phyloP scores from a whole-genome alignment of 768 basidiomycete species.

The Mycena pura region DNA sequence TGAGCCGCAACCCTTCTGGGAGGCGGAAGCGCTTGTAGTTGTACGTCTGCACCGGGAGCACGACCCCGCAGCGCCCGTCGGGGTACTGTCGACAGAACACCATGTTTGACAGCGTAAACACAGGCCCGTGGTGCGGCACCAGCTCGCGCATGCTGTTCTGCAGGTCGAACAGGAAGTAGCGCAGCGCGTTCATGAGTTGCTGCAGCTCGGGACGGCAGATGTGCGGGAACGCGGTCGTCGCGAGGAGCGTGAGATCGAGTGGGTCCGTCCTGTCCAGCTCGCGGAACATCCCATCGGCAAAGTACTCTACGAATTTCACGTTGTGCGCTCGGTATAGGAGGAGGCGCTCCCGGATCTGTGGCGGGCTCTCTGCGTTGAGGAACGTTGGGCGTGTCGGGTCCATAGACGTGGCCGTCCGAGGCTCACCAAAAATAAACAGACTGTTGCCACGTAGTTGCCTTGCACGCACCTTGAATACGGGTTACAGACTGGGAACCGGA shows the following conservation, averaged over 20 bases:
- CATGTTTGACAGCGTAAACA: slow-evolving; percentile 19
- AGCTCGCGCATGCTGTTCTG: slow-evolving; percentile 15
- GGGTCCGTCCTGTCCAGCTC: slow-evolving; percentile 7
- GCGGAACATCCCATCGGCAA: slow-evolving; percentile 12
- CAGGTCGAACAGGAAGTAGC: slow-evolving; percentile 21
- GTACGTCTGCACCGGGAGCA: slow-evolving; percentile 10
- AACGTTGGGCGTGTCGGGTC: slow-evolving; percentile 12
- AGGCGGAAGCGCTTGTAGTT: neutral
- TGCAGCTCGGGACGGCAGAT: neutral
- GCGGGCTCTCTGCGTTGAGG: slow-evolving; percentile 8
- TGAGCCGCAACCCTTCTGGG: neutral
- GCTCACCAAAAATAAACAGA: neutral
- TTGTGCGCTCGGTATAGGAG: slow-evolving; percentile 9
- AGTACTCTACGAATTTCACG: slow-evolving; percentile 20
- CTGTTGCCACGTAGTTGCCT: neutral
- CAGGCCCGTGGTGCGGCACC: slow-evolving; percentile 12
- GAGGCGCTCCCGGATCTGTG: slow-evolving; percentile 8
- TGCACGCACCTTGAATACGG: slow-evolving; percentile 2
- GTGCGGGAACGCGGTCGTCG: slow-evolving; percentile 5
- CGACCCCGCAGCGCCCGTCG: neutral
- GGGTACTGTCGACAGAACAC: slow-evolving; percentile 15
- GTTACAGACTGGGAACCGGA: too few relatives aligned
- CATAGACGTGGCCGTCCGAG: neutral
- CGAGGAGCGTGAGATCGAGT: slow-evolving; percentile 4
- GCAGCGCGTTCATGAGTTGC: slow-evolving; percentile 19